Conservation (phyloP, 352 stramenopile genomes). For the Phytophthora cryptogea region DNA sequence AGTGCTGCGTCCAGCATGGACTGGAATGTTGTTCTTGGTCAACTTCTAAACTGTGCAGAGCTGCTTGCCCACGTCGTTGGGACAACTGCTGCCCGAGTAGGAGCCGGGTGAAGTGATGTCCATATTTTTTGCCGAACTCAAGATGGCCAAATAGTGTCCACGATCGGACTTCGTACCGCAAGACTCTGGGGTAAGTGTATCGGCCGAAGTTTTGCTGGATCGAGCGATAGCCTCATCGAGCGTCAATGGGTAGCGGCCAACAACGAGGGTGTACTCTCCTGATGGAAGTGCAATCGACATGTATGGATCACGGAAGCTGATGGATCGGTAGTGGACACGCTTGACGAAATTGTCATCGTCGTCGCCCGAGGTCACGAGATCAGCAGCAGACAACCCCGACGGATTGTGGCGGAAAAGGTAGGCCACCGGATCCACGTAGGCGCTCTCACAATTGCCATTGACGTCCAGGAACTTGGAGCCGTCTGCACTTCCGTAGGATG, state of each 20-base stretch:
- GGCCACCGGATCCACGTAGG: conserved; percentile 67
- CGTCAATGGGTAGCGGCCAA: conserved; percentile 70
- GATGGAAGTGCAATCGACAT: conserved; percentile 56
- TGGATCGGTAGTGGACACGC: conserved; percentile 48
- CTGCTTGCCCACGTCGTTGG: conserved; percentile 25
- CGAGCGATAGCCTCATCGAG: conserved; percentile 57
- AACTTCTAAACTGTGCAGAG: conserved; percentile 22
- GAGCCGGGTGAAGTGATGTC: conserved; percentile 43
- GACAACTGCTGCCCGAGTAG: conserved; percentile 50
- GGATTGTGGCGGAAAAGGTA: conserved; percentile 60
- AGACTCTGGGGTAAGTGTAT: conserved; percentile 55
- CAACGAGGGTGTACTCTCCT: conserved; percentile 60
- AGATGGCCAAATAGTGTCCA: conserved; percentile 62
- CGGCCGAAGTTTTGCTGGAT: conserved; percentile 28
- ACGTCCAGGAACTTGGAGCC: conserved; percentile 52
- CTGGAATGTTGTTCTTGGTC: background rate
- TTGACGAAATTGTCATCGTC: conserved; percentile 68
- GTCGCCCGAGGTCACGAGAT: conserved; percentile 59
- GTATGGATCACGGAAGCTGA: conserved; percentile 80
- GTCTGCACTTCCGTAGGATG: conserved; percentile 54
- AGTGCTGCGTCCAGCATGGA: conserved; percentile 23
- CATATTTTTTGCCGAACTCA: conserved; percentile 45
- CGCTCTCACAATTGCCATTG: conserved; percentile 62
- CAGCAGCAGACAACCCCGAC: conserved; percentile 33
- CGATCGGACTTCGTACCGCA: conserved; percentile 42